Percentiles rank a stretch among this genome's conserved stretches.
These are phyloP conservation scores for Aspergillus phoenicis DNA, from an alignment of 2,329 filamentous ascomycete species.

Conservation along the genomic window DNA sequence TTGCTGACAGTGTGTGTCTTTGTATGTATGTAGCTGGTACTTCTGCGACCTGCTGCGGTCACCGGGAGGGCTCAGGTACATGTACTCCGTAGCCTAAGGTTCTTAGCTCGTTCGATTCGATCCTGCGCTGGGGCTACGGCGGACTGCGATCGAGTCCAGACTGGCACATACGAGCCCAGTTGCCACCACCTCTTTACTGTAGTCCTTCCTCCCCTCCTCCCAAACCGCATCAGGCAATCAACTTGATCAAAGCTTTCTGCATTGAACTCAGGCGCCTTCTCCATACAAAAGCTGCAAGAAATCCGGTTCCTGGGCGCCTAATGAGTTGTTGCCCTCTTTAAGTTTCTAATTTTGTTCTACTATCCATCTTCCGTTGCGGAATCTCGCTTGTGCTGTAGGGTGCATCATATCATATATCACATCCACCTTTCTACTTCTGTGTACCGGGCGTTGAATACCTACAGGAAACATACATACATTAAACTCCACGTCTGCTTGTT, in stretches of 20 bases:
- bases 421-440: not conserved
- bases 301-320: conserved; percentile 3
- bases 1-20: not conserved
- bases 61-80: not conserved
- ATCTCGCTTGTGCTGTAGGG: not conserved
- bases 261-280: not conserved
- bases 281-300: conserved; percentile 7
- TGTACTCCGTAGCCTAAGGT: not conserved
- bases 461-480: not conserved
- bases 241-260: conserved; percentile 10
- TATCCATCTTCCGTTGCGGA: not conserved
- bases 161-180: conserved; percentile 1
- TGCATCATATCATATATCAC: not conserved
- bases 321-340: not conserved
- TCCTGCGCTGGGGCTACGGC: not conserved
- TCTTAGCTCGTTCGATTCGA: not conserved
- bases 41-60: not conserved
- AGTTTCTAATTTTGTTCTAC: conserved; percentile 1
- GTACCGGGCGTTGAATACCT: not conserved
- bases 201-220: not conserved
- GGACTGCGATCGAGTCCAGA: conserved; percentile 8
- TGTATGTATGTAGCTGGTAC: not conserved
- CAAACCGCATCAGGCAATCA: conserved; percentile 7
- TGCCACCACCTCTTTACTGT: not conserved
- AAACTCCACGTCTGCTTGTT: not conserved